These are phyloP conservation scores for Daldinia grandis DNA, from an alignment of 495 filamentous ascomycete species.

Conservation along the genomic window DNA sequence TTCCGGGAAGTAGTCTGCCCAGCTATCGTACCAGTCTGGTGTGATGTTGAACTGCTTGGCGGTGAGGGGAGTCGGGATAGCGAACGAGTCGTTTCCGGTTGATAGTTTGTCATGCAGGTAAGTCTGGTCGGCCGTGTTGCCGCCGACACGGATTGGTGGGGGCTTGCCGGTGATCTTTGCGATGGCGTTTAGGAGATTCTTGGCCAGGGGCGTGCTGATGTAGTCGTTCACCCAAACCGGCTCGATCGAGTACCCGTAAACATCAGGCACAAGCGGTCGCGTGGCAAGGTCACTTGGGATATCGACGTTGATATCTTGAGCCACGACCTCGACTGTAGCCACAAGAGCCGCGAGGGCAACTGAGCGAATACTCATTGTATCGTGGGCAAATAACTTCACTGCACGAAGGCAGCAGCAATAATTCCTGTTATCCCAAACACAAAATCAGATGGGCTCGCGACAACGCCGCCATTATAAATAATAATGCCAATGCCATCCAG, in stretches of 20 bases:
- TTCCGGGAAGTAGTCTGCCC: constrained; percentile 43
- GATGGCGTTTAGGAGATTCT: constrained; percentile 35
- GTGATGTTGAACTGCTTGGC: constrained; percentile 43
- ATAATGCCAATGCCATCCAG: not conserved
- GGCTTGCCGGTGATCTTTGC: constrained; percentile 38
- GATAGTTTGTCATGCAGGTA: constrained; percentile 34
- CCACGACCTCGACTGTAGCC: constrained; percentile 13
- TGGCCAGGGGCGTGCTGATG: constrained; percentile 39
- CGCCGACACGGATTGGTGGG: constrained; percentile 43
- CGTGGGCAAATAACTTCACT: not conserved
- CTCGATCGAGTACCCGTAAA: constrained; percentile 46
- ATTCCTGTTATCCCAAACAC: not conserved
- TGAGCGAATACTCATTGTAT: constrained; percentile 33
- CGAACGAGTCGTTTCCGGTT: constrained; percentile 36
- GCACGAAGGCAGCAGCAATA: not conserved
- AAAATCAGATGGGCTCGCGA: not conserved
- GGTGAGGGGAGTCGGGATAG: constrained; percentile 21
- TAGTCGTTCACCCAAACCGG: constrained; percentile 46
- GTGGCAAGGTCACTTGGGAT: constrained; percentile 29
- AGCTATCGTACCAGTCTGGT: constrained; percentile 39
- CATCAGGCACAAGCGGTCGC: constrained; percentile 31
- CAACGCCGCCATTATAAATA: constrained; percentile 20
- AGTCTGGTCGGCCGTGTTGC: constrained; percentile 46
- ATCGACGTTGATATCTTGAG: constrained; percentile 30
- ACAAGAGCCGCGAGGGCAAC: constrained; percentile 22